Percentiles rank a stretch among this genome's conserved stretches.
phyloP scores from a whole-genome alignment of 371 early-diverging fungal genomes.

The Vairimorpha ceranae region DNA sequence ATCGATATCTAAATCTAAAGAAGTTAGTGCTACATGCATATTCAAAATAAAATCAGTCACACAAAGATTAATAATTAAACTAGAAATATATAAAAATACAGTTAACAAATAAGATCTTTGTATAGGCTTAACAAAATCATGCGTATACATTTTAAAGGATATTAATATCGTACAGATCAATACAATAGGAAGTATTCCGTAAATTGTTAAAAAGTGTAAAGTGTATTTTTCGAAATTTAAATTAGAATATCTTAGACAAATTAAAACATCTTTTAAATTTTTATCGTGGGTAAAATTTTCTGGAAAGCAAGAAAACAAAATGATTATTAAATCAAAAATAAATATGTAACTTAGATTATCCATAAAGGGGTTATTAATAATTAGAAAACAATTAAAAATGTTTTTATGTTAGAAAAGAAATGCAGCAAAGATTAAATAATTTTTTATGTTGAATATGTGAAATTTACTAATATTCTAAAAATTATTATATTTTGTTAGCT shows the following conservation, averaged over 20 bases:
- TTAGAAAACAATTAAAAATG: too few relatives aligned
- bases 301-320: neutral
- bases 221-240: neutral
- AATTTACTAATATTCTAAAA: too few relatives aligned
- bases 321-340: neutral
- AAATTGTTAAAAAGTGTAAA: neutral
- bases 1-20: neutral
- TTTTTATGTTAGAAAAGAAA: too few relatives aligned
- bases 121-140: slow-evolving; percentile 12
- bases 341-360: neutral
- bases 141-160: slow-evolving; percentile 12
- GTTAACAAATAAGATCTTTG: neutral
- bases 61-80: neutral
- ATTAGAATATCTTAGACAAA: neutral
- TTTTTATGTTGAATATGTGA: too few relatives aligned
- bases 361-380: slow-evolving; percentile 2
- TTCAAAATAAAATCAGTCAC: neutral
- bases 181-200: neutral
- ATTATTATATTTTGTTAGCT: too few relatives aligned
- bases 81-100: neutral
- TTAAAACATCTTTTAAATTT: neutral
- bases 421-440: too few relatives aligned
- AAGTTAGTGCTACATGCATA: neutral
- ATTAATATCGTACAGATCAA: neutral
- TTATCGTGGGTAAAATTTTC: neutral